phyloP scores from a whole-genome alignment of 257 asterid genomes.

The Nicotiana knightiana region DNA sequence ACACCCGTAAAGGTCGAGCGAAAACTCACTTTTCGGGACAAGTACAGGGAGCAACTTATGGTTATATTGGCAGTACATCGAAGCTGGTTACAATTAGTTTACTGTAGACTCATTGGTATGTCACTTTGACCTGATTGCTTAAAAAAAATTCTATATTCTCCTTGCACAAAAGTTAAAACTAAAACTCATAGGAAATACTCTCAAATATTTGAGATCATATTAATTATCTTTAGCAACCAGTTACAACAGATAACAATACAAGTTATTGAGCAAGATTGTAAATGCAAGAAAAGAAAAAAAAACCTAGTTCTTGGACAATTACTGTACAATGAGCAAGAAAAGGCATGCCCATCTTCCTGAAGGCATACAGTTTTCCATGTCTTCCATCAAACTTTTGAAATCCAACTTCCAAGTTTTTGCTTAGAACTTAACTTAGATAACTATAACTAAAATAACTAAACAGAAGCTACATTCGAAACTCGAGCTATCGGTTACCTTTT shows the following conservation, averaged over 20 bases:
- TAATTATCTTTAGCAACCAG: neutral
- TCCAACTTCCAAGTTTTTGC: neutral
- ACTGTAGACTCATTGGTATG: too few relatives aligned
- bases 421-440: neutral
- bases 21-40: too few relatives aligned
- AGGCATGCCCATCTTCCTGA: neutral
- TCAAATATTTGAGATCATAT: neutral
- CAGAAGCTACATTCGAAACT: neutral
- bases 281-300: neutral
- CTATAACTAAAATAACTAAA: neutral
- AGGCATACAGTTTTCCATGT: neutral
- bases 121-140: neutral
- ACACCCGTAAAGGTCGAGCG: too few relatives aligned
- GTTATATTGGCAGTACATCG: too few relatives aligned
- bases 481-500: neutral
- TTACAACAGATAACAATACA: neutral
- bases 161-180: neutral
- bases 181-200: neutral
- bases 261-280: neutral
- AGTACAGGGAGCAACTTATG: too few relatives aligned
- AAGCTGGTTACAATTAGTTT: too few relatives aligned
- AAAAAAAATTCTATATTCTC: neutral
- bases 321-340: conserved; percentile 1
- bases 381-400: neutral
- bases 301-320: neutral